Percentiles rank a stretch among this genome's conserved stretches.
Conservation (phyloP, 495 filamentous ascomycete species). For the Hyaloscypha variabilis region DNA sequence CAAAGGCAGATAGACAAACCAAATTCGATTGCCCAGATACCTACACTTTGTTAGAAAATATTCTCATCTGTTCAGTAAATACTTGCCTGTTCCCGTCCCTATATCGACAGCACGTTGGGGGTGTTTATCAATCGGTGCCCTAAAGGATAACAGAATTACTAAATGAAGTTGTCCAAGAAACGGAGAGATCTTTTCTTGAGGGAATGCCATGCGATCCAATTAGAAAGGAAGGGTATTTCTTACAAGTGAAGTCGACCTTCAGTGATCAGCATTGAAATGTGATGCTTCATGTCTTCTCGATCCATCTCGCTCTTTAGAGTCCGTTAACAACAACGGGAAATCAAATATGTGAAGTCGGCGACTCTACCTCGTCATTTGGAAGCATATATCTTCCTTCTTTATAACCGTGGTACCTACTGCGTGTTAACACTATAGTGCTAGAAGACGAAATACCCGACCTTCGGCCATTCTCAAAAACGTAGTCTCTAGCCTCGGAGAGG, state of each 20-base stretch:
- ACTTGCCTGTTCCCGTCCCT: neutral
- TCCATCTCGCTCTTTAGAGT: neutral
- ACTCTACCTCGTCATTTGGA: neutral
- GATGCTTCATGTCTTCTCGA: neutral
- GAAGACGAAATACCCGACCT: neutral
- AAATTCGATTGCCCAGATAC: neutral
- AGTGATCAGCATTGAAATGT: neutral
- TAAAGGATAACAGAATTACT: neutral
- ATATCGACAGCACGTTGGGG: neutral
- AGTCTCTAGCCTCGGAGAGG: neutral
- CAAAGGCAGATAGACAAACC: neutral
- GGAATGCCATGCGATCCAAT: neutral
- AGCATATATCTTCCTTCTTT: neutral
- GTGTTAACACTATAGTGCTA: no score
- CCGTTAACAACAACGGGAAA: neutral
- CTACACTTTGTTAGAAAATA: neutral
- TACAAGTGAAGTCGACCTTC: neutral
- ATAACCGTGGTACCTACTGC: neutral
- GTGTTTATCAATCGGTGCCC: neutral
- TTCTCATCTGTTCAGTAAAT: neutral
- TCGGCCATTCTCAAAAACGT: neutral
- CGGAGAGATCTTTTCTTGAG: no score
- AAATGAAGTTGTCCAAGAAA: no score
- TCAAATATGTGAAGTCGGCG: neutral
- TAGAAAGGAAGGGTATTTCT: neutral